Percentiles rank a stretch among this genome's conserved stretches.
phyloP scores from a whole-genome alignment of 1,284 basidiomycete species.

The Ustilago bromivora region DNA sequence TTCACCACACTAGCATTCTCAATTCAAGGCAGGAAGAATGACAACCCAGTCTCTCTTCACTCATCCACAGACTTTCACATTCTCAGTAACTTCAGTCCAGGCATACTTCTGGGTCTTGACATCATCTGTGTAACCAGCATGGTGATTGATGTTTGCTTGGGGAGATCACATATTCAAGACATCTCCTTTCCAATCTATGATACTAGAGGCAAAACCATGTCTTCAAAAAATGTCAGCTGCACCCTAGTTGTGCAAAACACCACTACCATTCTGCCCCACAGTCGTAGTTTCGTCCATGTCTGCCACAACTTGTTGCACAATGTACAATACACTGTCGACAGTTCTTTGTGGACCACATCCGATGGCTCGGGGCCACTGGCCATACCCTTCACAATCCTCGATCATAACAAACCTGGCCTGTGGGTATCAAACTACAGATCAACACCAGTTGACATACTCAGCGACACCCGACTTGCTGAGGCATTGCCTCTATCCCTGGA shows the following conservation, averaged over 20 bases:
- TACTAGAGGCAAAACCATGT: background rate
- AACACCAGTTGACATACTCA: no score
- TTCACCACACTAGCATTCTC: background rate
- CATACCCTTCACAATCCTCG: no score
- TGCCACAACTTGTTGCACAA: background rate
- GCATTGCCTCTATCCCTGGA: no score
- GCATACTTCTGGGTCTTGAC: background rate
- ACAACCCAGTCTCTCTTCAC: background rate
- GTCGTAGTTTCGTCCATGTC: background rate
- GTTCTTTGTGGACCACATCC: no score
- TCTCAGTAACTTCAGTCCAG: background rate
- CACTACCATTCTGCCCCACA: background rate
- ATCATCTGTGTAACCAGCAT: background rate
- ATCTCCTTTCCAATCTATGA: constrained; percentile 1
- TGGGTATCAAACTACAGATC: no score
- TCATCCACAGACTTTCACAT: constrained; percentile 3
- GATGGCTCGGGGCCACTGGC: no score
- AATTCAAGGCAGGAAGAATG: background rate
- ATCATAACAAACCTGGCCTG: no score
- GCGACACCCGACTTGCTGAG: no score
- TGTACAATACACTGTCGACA: background rate
- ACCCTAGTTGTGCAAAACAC: background rate
- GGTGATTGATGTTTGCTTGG: background rate
- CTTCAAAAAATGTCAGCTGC: background rate
- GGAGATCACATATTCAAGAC: background rate